phyloP scores from a whole-genome alignment of 257 asterid species.

The Misopates orontium region DNA sequence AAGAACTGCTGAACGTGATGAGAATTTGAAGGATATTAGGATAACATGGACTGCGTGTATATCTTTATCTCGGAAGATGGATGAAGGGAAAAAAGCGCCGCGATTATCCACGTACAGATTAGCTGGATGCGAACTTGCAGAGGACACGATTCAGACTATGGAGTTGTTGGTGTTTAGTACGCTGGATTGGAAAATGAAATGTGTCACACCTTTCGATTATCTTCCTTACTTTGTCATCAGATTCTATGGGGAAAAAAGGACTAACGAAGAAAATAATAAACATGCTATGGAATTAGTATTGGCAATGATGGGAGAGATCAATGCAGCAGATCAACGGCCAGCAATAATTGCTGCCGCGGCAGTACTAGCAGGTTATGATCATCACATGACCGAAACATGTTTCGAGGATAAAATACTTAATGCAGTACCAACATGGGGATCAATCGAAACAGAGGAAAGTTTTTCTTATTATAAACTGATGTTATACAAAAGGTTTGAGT shows the following conservation, averaged over 20 bases:
- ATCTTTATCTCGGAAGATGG: conserved; percentile 62
- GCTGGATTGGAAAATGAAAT: conserved; percentile 53
- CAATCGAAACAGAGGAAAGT: conserved; percentile 41
- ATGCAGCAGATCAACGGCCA: conserved; percentile 39
- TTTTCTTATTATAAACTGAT: conserved; percentile 38
- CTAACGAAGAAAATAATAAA: conserved; percentile 19
- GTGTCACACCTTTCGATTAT: conserved; percentile 51
- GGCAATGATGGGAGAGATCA: conserved; percentile 39
- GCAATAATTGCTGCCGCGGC: conserved; percentile 55
- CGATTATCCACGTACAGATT: conserved; percentile 38
- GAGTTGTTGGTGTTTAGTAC: conserved; percentile 45
- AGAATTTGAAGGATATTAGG: conserved; percentile 43
- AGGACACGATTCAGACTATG: conserved; percentile 40
- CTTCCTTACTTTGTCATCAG: conserved; percentile 36
- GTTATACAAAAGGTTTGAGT: conserved; percentile 19
- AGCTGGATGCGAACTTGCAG: conserved; percentile 39
- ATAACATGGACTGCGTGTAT: conserved; percentile 52
- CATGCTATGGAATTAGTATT: conserved; percentile 39
- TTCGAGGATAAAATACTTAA: conserved; percentile 38
- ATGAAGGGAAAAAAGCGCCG: conserved; percentile 45
- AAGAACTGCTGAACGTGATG: conserved; percentile 41
- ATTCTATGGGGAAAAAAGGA: conserved; percentile 32
- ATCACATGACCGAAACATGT: conserved; percentile 25
- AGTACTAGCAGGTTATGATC: conserved; percentile 46
- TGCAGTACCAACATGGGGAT: conserved; percentile 42